phyloP scores from a whole-genome alignment of 495 filamentous ascomycete genomes.

The Podospora anserina region DNA sequence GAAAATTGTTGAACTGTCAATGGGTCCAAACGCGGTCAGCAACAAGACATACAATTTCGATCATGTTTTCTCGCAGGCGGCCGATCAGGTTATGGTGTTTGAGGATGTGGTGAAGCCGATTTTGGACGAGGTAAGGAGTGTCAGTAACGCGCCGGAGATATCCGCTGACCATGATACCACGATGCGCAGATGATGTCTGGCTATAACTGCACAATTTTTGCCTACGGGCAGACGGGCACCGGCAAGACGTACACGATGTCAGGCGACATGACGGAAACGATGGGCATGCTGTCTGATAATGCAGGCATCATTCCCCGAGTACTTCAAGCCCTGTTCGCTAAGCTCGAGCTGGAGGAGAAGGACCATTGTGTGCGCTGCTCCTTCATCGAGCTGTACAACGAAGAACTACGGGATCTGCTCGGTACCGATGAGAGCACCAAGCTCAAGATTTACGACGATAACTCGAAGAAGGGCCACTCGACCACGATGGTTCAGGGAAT shows the following conservation, averaged over 20 bases:
- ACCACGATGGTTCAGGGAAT: slow-evolving; percentile 91
- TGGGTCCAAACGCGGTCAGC: slow-evolving; percentile 87
- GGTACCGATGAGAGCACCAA: slow-evolving; percentile 76
- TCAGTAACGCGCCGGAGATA: not conserved
- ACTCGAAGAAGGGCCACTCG: slow-evolving; percentile 70
- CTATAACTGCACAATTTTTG: slow-evolving; percentile 99
- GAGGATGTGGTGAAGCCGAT: slow-evolving; percentile 93
- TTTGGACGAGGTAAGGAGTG: slow-evolving; percentile 59
- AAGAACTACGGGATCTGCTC: slow-evolving; percentile 87
- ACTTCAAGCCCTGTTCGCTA: slow-evolving; percentile 78
- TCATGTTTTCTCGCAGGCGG: slow-evolving; percentile 92
- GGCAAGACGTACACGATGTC: slow-evolving; percentile 99
- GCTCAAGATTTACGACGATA: slow-evolving; percentile 94
- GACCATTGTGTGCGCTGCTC: slow-evolving; percentile 96
- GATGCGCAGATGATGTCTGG: slow-evolving; percentile 69
- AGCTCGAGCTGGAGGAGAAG: slow-evolving; percentile 69
- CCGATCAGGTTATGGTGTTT: slow-evolving; percentile 87
- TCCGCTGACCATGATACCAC: not conserved
- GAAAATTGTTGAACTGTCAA: slow-evolving; percentile 76
- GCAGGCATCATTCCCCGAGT: slow-evolving; percentile 93
- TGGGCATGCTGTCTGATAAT: slow-evolving; percentile 80
- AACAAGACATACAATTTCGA: slow-evolving; percentile 98
- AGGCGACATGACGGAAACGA: slow-evolving; percentile 85
- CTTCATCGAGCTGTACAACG: slow-evolving; percentile 97
- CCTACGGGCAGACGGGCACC: slow-evolving; percentile 96